Evolutionary conservation across 495 filamentous ascomycete genomes (phyloP), one percentile per base, ranked within the genome.

Genomic region (Articulospora tetracladia): DNA sequence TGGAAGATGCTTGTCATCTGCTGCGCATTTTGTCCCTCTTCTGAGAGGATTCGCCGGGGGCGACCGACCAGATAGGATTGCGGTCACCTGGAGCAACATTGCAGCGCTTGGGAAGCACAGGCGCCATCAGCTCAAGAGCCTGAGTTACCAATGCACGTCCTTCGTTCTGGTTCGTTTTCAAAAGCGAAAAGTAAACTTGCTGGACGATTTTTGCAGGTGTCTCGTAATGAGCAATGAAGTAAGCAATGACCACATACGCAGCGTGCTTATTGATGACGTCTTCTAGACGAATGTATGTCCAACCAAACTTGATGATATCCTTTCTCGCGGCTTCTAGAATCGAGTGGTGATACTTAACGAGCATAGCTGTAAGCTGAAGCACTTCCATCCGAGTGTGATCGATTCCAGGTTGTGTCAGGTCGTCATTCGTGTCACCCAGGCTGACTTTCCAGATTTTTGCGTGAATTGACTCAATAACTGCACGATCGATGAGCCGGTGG

Each of bases 181-280:
- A 76, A 26, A 98, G 77, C 3, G 92, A 90, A 54, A 91, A 85
- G 66, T 98, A 98, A 41, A 98, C 92, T 68, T 97, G 93, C 17
- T 87, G 87, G 2, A 93, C 92, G 53, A 99, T 97, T 78, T 98
- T 98, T 52, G 89, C 82, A 0, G 95, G 95, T 0, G 95, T 97
- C 66, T 99, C 95, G 66, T 96, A 99, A 63, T 94, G 88, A 0
- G 91, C 90, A 62, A 98, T 97, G 77, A 99, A 99, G 72, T 96
- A 98, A 10, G 89, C 93, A 62, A 98, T 96, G 2, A 98, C 82
- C 12, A 97, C 93, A 69, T 99, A 98, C 7, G 95, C 93, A 20
- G 93, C 95, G 70, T 98, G 92, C 69, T 99, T 99, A 77, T 98
- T 98, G 77, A 99, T 97, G 61, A 96, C 90, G 70, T 99, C 95